Evolutionary conservation across 1,284 basidiomycete species (phyloP), one percentile per base, ranked within the genome.

Genomic region (Leccinum subrobustum): DNA sequence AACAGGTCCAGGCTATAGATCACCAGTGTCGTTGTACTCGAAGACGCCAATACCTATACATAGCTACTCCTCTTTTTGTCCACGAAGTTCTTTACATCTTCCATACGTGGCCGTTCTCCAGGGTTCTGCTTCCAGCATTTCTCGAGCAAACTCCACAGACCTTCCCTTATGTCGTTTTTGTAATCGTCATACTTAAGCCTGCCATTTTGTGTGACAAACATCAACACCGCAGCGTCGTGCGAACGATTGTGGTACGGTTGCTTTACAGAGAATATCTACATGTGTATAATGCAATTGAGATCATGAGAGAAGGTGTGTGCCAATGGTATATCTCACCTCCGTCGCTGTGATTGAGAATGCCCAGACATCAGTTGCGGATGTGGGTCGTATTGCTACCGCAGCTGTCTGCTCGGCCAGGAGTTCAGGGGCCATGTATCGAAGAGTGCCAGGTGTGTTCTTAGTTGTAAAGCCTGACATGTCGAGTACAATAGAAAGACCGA

Each of bases 1-100:
- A 33, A 44, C 14, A 72, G 66, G 64, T 63, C 79, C 2, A 83
- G 71, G 65, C 60, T 84, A 37, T 83, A 72, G 53, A 51, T 16
- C 42, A 44, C 42, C 12, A 27, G 39, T 1, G 12, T 16, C 6
- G 14, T 7, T 25, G 12, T 56, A 33, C 48, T 51, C n/a, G 18
- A 50, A n/a, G 48, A 20, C 14, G n/a, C 27, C 29, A 12, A 11
- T 52, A 29, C 52, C 52, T 52, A 60, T 6, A 39, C 54, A 37
- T 69, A 65, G 6, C 60, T 63, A 51, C 53, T 29, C 53, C 54
- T 63, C 60, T 64, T 65, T 35, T 57, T 52, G 29, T 63, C 56
- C 9, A 73, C 57, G 16, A 74, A 71, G 1, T 37, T 9, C 29
- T 33, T 60, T 16, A 72, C 53, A 18, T 52, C 31, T 23, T 61